Evolutionary conservation across 1,139 yeast species (phyloP).

Genomic region (Suhomyces bribrorum): DNA sequence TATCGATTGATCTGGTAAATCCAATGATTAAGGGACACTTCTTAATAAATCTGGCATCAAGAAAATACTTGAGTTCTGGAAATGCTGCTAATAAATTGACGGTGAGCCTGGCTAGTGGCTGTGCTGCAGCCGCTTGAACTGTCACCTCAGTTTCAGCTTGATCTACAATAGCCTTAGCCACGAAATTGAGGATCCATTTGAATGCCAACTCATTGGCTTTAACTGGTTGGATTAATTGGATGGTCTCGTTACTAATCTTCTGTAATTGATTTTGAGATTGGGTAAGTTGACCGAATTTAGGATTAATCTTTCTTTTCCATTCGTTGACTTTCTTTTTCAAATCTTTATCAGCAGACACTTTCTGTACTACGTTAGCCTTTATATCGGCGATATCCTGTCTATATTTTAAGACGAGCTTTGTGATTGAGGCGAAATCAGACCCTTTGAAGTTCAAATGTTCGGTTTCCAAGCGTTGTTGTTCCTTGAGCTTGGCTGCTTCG

Average conservation of each 20-base stretch:
- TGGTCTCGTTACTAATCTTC: slow-evolving; percentile 53
- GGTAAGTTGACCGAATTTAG: slow-evolving; percentile 89
- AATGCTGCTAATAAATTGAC: slow-evolving; percentile 53
- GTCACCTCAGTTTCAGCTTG: slow-evolving; percentile 94
- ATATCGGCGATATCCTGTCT: slow-evolving; percentile 59
- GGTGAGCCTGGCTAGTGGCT: slow-evolving; percentile 75
- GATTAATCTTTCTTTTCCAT: slow-evolving; percentile 72
- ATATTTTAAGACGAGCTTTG: slow-evolving; percentile 50
- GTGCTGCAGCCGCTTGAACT: slow-evolving; percentile 74
- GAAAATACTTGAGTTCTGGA: slow-evolving; percentile 65
- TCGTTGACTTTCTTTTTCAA: slow-evolving; percentile 45
- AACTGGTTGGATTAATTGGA: slow-evolving; percentile 48
- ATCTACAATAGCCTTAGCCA: slow-evolving; percentile 80
- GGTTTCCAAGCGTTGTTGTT: slow-evolving; percentile 14
- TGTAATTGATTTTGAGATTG: slow-evolving; percentile 62
- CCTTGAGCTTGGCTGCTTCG: slow-evolving; percentile 17
- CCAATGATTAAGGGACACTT: slow-evolving; percentile 92
- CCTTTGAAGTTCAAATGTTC: slow-evolving; percentile 21
- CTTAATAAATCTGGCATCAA: slow-evolving; percentile 81
- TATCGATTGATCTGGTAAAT: slow-evolving; percentile 67
- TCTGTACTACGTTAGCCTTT: slow-evolving; percentile 56
- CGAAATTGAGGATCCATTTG: slow-evolving; percentile 75
- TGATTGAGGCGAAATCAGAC: slow-evolving; percentile 44
- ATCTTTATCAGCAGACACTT: slow-evolving; percentile 44
- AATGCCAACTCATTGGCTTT: slow-evolving; percentile 51